Base-by-base conservation (phyloP, 805 yeast genomes). In the Kuraishia cidri region DNA sequence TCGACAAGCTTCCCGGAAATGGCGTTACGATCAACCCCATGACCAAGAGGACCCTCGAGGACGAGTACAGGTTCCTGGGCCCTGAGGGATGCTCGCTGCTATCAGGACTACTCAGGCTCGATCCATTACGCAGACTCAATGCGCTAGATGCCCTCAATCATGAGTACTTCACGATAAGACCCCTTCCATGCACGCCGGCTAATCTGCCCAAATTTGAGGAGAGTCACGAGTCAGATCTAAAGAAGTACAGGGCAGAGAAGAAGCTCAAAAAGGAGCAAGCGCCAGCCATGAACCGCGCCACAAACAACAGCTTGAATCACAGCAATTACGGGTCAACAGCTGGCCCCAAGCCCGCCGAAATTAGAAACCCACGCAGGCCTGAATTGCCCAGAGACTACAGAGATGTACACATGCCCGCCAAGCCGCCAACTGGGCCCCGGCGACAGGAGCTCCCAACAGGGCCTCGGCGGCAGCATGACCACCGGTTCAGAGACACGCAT, bases 191-290 rank as follows among this genome's bases (percentile, higher is more conserved):
- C 24, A 32, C 43, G 10, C 72, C 76, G 0, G 47, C 47, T 5
- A 71, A 69, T 13, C 57, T 87, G 16, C 81, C 86, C 3, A 68
- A 67, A 19, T 81, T 80, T 42, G 88, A 81, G 42, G 94, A 88
- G 41, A 75, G 94, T 39, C 97, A 92, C 52, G 97, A 90, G 54
- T 70, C 87, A 17, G 96, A 86, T 54, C 73, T 73, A 30, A 73
- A 74, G 40, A 63, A 74, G 41, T 65, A 69, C 57, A 66, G 66
- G 52, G 61, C 61, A 49, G 69, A 63, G 42, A 25, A 38, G 37
- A 37, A 29, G 19, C 25, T 20, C 6, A 16, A 22, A 15, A 24
- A 23, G 12, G 27, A 12, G 17, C 20, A 15, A 12, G 12, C 12
- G 19, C 17, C 11, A 16, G 19, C 12, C 7, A 8, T 27, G 17